These are phyloP conservation scores for Lumnitzera racemosa DNA, from an alignment of 345 rosid genomes.

Conservation along the genomic window DNA sequence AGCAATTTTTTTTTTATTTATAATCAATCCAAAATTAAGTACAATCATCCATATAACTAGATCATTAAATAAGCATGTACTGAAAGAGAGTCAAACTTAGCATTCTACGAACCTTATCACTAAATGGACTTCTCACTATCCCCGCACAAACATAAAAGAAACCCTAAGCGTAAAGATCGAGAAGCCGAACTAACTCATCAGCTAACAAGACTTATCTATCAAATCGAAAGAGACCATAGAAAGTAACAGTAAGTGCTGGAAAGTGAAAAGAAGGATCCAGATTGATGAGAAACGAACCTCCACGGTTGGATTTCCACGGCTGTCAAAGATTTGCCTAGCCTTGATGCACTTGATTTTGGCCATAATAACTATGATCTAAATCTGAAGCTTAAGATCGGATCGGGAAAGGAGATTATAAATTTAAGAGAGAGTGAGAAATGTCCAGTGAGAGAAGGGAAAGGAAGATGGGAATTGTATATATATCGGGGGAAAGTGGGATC, in stretches of 20 bases:
- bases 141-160: no score
- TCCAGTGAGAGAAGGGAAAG: not conserved
- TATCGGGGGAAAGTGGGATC: no score
- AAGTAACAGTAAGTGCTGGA: conserved; percentile 3
- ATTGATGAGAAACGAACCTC: conserved; percentile 42
- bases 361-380: conserved; percentile 17
- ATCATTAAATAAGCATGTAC: no score
- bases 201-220: not conserved
- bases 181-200: not conserved
- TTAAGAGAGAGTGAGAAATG: not conserved
- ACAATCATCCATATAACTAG: no score
- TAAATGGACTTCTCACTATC: no score
- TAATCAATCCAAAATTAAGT: no score
- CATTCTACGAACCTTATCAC: no score
- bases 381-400: conserved; percentile 6
- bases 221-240: no score
- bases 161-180: not conserved
- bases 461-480: not conserved
- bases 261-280: conserved; percentile 2
- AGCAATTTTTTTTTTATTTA: no score
- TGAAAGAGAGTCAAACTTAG: no score
- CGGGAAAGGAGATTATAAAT: not conserved
- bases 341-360: conserved; percentile 55
- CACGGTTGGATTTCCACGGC: conserved; percentile 98
- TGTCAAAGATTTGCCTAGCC: conserved; percentile 95